Percentiles rank a stretch among this genome's conserved stretches.
Evolutionary conservation across 83 land plant genomes (phyloP).

Genomic region (Picea abies): DNA sequence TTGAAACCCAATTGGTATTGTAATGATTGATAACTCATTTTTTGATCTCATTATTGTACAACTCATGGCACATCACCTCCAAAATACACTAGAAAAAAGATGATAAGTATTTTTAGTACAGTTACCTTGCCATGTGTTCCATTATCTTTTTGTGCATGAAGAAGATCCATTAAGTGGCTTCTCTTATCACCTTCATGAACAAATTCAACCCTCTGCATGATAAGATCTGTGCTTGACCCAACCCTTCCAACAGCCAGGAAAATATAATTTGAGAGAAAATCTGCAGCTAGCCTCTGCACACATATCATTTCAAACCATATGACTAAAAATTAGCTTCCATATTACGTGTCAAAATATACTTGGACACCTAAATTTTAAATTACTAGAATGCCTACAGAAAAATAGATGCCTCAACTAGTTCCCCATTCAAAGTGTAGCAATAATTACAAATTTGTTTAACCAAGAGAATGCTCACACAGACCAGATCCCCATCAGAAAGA

Average conservation of each 20-base stretch:
- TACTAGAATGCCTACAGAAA: neutral
- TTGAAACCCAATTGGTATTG: neutral
- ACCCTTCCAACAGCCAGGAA: conserved; percentile 98
- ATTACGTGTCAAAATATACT: neutral
- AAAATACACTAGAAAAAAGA: neutral
- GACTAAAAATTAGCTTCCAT: neutral
- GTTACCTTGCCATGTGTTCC: conserved; percentile 68
- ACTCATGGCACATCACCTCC: neutral
- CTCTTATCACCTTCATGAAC: conserved; percentile 88
- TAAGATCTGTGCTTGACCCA: conserved; percentile 98
- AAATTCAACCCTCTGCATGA: conserved; percentile 91
- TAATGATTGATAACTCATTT: neutral
- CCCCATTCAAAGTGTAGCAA: neutral
- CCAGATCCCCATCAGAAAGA: no score
- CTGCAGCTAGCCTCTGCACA: conserved; percentile 93
- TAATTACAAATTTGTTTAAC: neutral
- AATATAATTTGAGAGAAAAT: conserved; percentile 84
- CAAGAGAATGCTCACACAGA: no score
- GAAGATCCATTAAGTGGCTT: conserved; percentile 92
- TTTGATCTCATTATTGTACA: neutral
- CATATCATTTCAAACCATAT: neutral
- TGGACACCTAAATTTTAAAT: neutral
- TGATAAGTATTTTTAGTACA: neutral
- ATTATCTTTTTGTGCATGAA: conserved; percentile 79
- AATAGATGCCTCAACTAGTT: neutral